Percentiles rank a stretch among this genome's conserved stretches.
phyloP scores from a whole-genome alignment of 1,284 basidiomycete genomes.

The Vanrija sp. region DNA sequence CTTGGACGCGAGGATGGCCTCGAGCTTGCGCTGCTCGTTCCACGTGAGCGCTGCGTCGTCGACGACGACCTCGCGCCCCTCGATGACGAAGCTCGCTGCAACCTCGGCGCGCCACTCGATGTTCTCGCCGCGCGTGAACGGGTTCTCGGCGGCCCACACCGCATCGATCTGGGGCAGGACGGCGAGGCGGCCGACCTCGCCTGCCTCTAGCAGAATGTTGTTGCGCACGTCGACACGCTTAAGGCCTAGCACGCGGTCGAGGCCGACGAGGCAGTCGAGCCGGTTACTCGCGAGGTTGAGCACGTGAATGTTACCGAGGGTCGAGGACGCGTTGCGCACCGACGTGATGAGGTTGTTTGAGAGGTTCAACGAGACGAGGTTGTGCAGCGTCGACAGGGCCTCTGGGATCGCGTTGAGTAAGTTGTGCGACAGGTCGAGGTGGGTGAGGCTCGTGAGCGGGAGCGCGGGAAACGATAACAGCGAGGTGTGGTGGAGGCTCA shows the following conservation, averaged over 20 bases:
- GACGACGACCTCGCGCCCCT: slow-evolving; percentile 61
- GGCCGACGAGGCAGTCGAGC: slow-evolving; percentile 85
- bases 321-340: slow-evolving; percentile 77
- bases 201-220: slow-evolving; percentile 75
- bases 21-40: slow-evolving; percentile 64
- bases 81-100: slow-evolving; percentile 76
- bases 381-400: slow-evolving; percentile 63
- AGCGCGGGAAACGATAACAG: slow-evolving; percentile 50
- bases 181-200: slow-evolving; percentile 80
- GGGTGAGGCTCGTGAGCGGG: slow-evolving; percentile 80
- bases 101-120: slow-evolving; percentile 64
- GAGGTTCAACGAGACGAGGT: slow-evolving; percentile 80
- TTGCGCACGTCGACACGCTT: slow-evolving; percentile 80
- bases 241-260: slow-evolving; percentile 79
- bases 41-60: slow-evolving; percentile 72
- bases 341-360: slow-evolving; percentile 95
- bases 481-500: slow-evolving; percentile 34
- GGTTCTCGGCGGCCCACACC: slow-evolving; percentile 77
- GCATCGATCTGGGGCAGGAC: slow-evolving; percentile 70
- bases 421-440: slow-evolving; percentile 83
- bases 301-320: slow-evolving; percentile 69
- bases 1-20: slow-evolving; percentile 15
- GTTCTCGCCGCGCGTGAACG: slow-evolving; percentile 58
- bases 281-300: slow-evolving; percentile 81
- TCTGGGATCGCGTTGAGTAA: slow-evolving; percentile 62